Conservation (phyloP, 2,329 filamentous ascomycete genomes). For the Ceratocystiopsis sp. region DNA sequence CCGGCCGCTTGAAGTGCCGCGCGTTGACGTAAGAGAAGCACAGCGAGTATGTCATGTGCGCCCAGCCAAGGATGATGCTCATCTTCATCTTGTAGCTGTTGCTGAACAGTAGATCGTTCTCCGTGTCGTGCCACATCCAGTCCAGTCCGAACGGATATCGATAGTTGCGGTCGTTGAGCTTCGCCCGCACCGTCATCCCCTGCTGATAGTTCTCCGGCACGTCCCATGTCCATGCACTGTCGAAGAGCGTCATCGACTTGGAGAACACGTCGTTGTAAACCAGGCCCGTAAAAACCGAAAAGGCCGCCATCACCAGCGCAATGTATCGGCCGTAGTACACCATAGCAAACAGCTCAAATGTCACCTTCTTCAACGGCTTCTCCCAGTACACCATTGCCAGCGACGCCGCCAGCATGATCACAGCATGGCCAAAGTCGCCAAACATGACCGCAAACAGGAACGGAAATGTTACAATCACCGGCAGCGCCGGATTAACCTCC, state of each 20-base stretch:
- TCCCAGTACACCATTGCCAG: conserved; percentile 94
- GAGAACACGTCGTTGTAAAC: conserved; percentile 98
- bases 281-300: conserved; percentile 91
- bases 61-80: conserved; percentile 93
- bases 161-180: conserved; percentile 47
- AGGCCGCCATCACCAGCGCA: conserved; percentile 92
- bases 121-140: conserved; percentile 89
- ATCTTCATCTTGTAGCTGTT: conserved; percentile 99
- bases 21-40: conserved; percentile 88
- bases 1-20: conserved; percentile 80
- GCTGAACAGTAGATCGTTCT: conserved; percentile 86
- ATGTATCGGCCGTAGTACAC: conserved; percentile 98
- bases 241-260: conserved; percentile 74
- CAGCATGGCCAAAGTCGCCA: conserved; percentile 86
- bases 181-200: conserved; percentile 43
- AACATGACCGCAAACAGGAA: conserved; percentile 99
- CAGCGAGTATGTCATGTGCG: conserved; percentile 96
- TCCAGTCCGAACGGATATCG: conserved; percentile 93
- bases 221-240: conserved; percentile 73
- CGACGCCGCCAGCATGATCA: conserved; percentile 73
- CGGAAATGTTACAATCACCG: conserved; percentile 95
- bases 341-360: conserved; percentile 92
- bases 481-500: conserved; percentile 90
- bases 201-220: conserved; percentile 49
- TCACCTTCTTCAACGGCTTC: conserved; percentile 78